Base-by-base conservation (phyloP, 345 rosid species). In the Lenwebbia sp. region DNA sequence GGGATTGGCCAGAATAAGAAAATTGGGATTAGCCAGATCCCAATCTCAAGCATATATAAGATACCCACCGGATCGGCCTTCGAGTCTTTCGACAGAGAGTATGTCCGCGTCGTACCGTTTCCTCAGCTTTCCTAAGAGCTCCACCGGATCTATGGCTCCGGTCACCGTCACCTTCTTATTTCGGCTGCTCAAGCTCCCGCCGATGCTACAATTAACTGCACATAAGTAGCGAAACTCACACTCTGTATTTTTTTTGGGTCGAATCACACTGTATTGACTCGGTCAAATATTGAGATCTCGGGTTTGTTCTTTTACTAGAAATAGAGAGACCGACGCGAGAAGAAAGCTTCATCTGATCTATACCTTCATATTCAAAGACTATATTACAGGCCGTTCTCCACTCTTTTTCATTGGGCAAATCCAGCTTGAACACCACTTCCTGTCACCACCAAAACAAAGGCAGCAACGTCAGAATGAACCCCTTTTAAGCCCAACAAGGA, bases 341-440 rank as follows among this genome's bases (percentile, higher is more conserved):
- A 57, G 25, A 12, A 14, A 4, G 83, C 30, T 33, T 26, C 13
- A 9, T 7, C 30, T 54, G 50, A 57, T 65, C 30, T 53, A 60
- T 89, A 92, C 96, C 96, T 87, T 86, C 23, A 47, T 92, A 85
- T 82, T 92, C 86, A 74, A 92, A 89, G 74, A 91, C 95, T 17
- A 51, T 85, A 75, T 85, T 37, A 93, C 90, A 84, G 84, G 90
- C 95, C 89, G 92, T 95, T 55, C 89, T 88, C 90, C 85, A 92
- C 55, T 41, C 81, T 86, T 82, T 90, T 11, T 89, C 90, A 70
- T 89, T 90, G 49, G 70, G 85, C 14, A 86, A 13, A 4, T 88
- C 89, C 88, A 94, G 54, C 86, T 92, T 89, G 85, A 95, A 65
- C 70, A 92, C 94, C 14, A 90, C 90, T 89, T 91, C 90, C 95